These are phyloP conservation scores for Blastobotrys raffinosifermentans DNA, from an alignment of 1,139 yeast genomes.

Conservation along the genomic window DNA sequence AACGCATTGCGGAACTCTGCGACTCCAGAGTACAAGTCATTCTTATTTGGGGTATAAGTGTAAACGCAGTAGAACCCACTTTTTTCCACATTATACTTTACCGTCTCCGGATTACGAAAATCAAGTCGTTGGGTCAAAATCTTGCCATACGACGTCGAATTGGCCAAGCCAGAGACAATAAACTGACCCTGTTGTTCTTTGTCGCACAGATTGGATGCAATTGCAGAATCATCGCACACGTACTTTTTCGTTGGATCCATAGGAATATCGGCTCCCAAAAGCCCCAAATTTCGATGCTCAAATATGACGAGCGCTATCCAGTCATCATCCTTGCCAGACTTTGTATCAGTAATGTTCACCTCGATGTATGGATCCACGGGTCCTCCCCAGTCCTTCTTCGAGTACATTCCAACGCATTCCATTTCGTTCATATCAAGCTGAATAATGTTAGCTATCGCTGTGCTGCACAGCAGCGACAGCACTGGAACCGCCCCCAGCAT, in stretches of 20 bases:
- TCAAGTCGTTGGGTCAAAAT: slow-evolving; percentile 53
- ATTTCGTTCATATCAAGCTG: no score
- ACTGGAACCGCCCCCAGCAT: no score
- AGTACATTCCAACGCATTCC: slow-evolving; percentile 88
- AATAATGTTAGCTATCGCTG: no score
- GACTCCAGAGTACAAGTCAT: slow-evolving; percentile 50
- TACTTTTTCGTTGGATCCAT: slow-evolving; percentile 41
- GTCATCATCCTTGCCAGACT: slow-evolving; percentile 34
- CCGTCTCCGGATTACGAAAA: slow-evolving; percentile 53
- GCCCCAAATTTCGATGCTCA: slow-evolving; percentile 71
- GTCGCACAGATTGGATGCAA: slow-evolving; percentile 52
- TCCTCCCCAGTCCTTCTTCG: slow-evolving; percentile 87
- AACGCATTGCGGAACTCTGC: slow-evolving; percentile 85
- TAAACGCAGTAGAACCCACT: slow-evolving; percentile 94
- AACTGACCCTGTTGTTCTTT: slow-evolving; percentile 54
- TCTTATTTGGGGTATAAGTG: slow-evolving; percentile 44
- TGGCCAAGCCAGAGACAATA: slow-evolving; percentile 41
- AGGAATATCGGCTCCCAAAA: slow-evolving; percentile 52
- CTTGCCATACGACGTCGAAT: slow-evolving; percentile 41
- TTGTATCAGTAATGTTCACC: slow-evolving; percentile 39
- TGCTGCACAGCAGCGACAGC: no score
- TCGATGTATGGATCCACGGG: slow-evolving; percentile 36
- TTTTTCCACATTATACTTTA: slow-evolving; percentile 56
- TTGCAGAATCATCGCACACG: slow-evolving; percentile 72
- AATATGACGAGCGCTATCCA: slow-evolving; percentile 65